Base-by-base conservation (phyloP, 2,329 filamentous ascomycete species). In the Cladosporium austrohemisphaericum region DNA sequence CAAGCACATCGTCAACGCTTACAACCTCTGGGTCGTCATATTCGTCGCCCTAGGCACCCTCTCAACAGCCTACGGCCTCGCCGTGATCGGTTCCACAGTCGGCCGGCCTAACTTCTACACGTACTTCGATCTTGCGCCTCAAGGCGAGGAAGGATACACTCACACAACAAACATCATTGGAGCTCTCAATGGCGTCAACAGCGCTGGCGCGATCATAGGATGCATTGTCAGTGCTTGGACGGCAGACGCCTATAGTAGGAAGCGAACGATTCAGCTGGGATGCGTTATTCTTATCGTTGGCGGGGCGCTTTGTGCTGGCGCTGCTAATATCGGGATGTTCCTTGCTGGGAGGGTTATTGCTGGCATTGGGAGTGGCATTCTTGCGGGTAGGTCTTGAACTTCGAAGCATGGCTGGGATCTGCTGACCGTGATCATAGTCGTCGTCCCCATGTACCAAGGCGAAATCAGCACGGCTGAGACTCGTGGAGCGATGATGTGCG, bases 81-180 rank as follows among this genome's bases (percentile, higher is more conserved):
- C 65, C 1, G 61, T 68, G 38, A 72, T 75, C 32, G 66, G 68
- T 10, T 71, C 69, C 10, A 74, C 71, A 1, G 66, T 75, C 41
- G 73, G 73, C 2, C 72, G 75, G 50, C 71, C 72, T 3, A 68
- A 62, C 29, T 75, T 75, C 62, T 74, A 71, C 58, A 61, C 56
- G 4, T 70, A 68, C 56, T 67, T 75, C 40, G 53, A 67, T 23
- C 64, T 75, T 10, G 67, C 68, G 5, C 48, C 64, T 5, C 57
- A 63, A 49, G 67, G 64, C 8, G 59, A 68, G 45, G 65, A 69
- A 2, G 70, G 69, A 18, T 74, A 74, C 53, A 55, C 54, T 1
- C 67, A 68, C 36, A 73, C 72, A 1, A 65, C 69, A 3, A 66
- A 68, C 50, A 63, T 71, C 16, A 70, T 73, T 35, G 72, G 69